phyloP scores from a whole-genome alignment of 2,329 filamentous ascomycete species.

The Claviceps spartinae region DNA sequence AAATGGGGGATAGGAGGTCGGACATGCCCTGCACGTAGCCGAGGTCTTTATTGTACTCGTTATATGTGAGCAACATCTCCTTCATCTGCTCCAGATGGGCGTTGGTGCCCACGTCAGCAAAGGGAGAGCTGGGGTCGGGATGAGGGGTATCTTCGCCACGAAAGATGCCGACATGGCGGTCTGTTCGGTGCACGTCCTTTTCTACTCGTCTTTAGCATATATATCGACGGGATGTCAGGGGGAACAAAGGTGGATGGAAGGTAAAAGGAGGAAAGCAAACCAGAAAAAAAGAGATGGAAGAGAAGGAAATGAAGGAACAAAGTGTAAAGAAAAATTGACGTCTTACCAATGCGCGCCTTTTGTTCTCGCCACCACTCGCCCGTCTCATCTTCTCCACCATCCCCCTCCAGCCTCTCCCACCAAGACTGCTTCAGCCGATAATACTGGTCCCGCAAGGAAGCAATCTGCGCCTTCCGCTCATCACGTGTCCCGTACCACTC shows the following conservation, averaged over 20 bases:
- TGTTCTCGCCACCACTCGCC: slow-evolving; percentile 97
- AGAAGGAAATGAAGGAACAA: neutral
- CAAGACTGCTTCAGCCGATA: slow-evolving; percentile 85
- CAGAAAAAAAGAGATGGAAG: neutral
- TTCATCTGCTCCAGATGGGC: slow-evolving; percentile 98
- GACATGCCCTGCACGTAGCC: slow-evolving; percentile 99
- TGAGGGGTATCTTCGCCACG: slow-evolving; percentile 93
- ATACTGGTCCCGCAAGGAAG: slow-evolving; percentile 83
- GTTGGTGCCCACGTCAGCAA: slow-evolving; percentile 85
- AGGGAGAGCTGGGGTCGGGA: slow-evolving; percentile 89
- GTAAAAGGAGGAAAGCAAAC: no score
- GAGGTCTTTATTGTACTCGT: slow-evolving; percentile 90
- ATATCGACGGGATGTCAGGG: neutral
- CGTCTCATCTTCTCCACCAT: slow-evolving; percentile 64
- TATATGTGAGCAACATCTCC: slow-evolving; percentile 96
- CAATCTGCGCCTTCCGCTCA: slow-evolving; percentile 70
- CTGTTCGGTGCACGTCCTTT: slow-evolving; percentile 95
- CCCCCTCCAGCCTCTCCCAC: slow-evolving; percentile 89
- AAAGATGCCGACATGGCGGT: slow-evolving; percentile 89
- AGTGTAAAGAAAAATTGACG: neutral
- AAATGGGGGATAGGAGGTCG: slow-evolving; percentile 87
- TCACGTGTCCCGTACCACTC: slow-evolving; percentile 84
- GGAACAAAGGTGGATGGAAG: neutral
- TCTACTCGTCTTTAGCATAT: slow-evolving; percentile 41
- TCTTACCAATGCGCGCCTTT: slow-evolving; percentile 77